Base-by-base conservation (phyloP, 306 rosid genomes). In the Pyrus betulifolia region DNA sequence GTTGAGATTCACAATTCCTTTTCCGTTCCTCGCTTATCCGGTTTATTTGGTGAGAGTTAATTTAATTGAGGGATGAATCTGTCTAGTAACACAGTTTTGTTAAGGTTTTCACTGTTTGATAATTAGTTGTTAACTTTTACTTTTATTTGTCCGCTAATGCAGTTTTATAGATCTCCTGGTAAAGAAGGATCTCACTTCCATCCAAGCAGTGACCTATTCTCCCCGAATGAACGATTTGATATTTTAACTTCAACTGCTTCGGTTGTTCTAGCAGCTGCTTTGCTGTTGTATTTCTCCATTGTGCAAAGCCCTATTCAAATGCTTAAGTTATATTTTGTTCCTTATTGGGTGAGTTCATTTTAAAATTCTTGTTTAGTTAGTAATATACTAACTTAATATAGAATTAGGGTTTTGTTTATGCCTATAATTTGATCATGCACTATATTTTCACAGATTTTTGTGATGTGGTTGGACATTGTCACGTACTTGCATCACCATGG, bases 401-500 rank as follows among this genome's bases (percentile, higher is more conserved):
- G 11, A 14, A 15, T 55, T 74, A 17, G 4, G 35, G 25, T 25
- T 5, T 31, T 33, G 40, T 61, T 23, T 18, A 59, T 11, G 15
- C 19, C 6, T 18, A 7, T 4, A 9, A 27, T 33, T 65, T 65
- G 70, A 65, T 33, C 46, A 33, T 30, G 70, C 4, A 1, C 54
- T 46, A 49, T 2, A 19, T 35, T 70, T 7, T 12, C 62, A 17
- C 78, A 93, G 97, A 75, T 89, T 45, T 93, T 88, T 62, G 58
- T 93, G 23, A 82, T 88, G 91, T 93, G 98, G 98, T 58, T 93
- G 82, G 98, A 93, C 73, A n/a, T 84, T 14, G 98, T 93, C 67
- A 91, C 98, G 1, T 93, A 91, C 23, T 81, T 93, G 85, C 97
- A 91, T 52, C 98, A 93, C 85, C 97, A 93, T 83, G 98, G 91